Conservation (phyloP, 352 stramenopile genomes). For the Peronospora farinosa region DNA sequence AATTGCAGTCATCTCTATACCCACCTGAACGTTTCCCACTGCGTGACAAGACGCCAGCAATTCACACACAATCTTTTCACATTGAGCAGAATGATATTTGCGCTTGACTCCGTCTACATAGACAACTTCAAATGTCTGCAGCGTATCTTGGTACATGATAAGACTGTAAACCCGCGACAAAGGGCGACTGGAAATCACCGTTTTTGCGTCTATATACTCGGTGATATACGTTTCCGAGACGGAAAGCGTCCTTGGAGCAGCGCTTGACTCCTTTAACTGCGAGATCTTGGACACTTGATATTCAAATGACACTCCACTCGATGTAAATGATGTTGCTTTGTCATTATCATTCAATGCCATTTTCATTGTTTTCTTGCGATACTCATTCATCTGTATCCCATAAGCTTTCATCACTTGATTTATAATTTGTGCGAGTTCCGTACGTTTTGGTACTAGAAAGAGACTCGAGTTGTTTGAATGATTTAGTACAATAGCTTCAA, state of each 20-base stretch:
- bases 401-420: conserved; percentile 68
- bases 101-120: conserved; percentile 69
- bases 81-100: conserved; percentile 56
- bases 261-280: conserved; percentile 33
- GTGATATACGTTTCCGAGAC: conserved; percentile 72
- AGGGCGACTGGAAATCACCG: conserved; percentile 64
- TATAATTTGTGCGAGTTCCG: conserved; percentile 65
- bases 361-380: conserved; percentile 75
- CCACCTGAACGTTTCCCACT: conserved; percentile 60
- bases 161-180: conserved; percentile 63
- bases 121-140: conserved; percentile 64
- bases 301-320: conserved; percentile 48
- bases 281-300: conserved; percentile 65
- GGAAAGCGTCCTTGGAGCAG: conserved; percentile 37
- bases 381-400: conserved; percentile 78
- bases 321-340: conserved; percentile 13
- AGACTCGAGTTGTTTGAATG: conserved; percentile 80
- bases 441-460: conserved; percentile 59
- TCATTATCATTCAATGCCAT: conserved; percentile 44
- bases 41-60: conserved; percentile 70
- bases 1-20: conserved; percentile 42
- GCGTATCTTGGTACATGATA: conserved; percentile 53
- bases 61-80: conserved; percentile 74
- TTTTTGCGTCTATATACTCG: conserved; percentile 43
- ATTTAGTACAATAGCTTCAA: conserved; percentile 64